These are phyloP conservation scores for Sugiyamaella novakii DNA, from an alignment of 1,139 yeast species.

Conservation along the genomic window DNA sequence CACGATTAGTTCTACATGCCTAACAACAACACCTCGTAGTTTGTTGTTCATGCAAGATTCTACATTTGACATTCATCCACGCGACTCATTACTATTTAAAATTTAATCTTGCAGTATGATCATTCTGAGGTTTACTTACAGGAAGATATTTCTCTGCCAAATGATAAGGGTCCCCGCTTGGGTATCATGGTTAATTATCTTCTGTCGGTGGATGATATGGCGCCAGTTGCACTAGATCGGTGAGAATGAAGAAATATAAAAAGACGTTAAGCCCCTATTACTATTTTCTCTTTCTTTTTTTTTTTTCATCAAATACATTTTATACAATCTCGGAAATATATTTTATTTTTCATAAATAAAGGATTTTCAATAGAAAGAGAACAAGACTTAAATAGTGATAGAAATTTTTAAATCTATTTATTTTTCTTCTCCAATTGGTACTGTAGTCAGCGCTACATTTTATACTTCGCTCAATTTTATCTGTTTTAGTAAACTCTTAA, in stretches of 20 bases:
- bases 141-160: background rate
- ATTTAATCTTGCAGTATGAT: background rate
- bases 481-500: too few species aligned
- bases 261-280: background rate
- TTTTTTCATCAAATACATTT: conserved; percentile 1
- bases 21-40: too few species aligned
- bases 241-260: conserved; percentile 1
- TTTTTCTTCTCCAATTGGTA: too few species aligned
- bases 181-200: background rate
- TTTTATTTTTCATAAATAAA: conserved; percentile 3
- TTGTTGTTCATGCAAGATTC: too few species aligned
- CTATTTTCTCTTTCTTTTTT: background rate
- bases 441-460: too few species aligned
- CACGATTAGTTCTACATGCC: too few species aligned
- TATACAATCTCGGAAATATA: background rate
- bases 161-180: conserved; percentile 6
- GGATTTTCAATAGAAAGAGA: background rate
- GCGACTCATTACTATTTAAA: too few species aligned
- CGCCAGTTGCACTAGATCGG: too few species aligned
- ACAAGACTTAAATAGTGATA: conserved; percentile 4
- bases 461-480: too few species aligned
- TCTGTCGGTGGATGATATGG: conserved; percentile 9
- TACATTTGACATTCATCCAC: too few species aligned
- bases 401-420: too few species aligned
- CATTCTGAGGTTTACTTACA: conserved; percentile 7